Conservation (phyloP, 768 basidiomycete species). For the Tremella mesenterica region DNA sequence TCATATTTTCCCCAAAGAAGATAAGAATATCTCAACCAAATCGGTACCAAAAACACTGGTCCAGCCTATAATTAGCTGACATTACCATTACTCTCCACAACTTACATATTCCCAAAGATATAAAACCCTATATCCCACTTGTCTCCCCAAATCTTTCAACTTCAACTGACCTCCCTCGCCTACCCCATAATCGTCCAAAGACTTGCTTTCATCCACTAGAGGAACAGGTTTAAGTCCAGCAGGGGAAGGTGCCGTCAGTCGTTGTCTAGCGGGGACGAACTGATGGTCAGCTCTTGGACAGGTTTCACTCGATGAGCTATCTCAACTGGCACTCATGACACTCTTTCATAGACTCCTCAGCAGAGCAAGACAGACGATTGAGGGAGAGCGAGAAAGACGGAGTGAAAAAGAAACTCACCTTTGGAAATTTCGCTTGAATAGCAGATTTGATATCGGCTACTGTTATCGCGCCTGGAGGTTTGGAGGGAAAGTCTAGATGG, state of each 20-base stretch:
- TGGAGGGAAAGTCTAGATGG: slow-evolving; percentile 40
- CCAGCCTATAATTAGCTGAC: slow-evolving; percentile 59
- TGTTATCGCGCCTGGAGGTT: slow-evolving; percentile 48
- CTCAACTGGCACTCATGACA: too few species aligned
- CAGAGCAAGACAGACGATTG: background rate
- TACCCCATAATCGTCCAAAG: slow-evolving; percentile 55
- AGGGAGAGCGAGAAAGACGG: background rate
- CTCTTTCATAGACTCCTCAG: too few species aligned
- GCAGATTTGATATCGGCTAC: slow-evolving; percentile 62
- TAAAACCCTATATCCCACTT: slow-evolving; percentile 78
- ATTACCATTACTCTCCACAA: slow-evolving; percentile 4
- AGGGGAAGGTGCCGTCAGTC: slow-evolving; percentile 48
- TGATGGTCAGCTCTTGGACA: slow-evolving; percentile 39
- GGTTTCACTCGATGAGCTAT: background rate
- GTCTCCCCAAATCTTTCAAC: slow-evolving; percentile 84
- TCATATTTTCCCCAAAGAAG: slow-evolving; percentile 57
- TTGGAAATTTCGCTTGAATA: slow-evolving; percentile 54
- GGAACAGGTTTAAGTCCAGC: slow-evolving; percentile 45
- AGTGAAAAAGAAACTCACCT: slow-evolving; percentile 43
- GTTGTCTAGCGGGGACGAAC: slow-evolving; percentile 67
- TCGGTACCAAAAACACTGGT: slow-evolving; percentile 78
- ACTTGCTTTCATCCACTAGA: slow-evolving; percentile 57
- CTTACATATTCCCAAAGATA: slow-evolving; percentile 92
- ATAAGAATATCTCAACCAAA: slow-evolving; percentile 64
- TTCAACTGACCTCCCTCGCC: slow-evolving; percentile 57